Evolutionary conservation across 352 stramenopile genomes (phyloP).

Genomic region (Elongisporangium anandrum): DNA sequence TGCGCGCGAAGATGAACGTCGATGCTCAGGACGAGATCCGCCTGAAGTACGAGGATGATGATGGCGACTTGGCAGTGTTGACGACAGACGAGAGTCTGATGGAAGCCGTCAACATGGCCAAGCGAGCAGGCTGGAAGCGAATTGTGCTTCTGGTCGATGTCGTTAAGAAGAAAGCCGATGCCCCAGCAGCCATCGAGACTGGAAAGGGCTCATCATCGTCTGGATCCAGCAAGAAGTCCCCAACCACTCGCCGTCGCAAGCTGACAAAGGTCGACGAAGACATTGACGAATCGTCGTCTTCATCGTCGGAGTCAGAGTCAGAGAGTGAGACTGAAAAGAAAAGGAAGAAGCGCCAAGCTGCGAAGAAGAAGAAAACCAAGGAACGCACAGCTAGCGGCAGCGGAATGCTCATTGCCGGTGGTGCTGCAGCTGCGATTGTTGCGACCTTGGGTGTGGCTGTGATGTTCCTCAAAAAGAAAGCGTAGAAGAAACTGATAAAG

Average conservation of each 20-base stretch:
- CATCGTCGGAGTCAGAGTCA: constrained; percentile 19
- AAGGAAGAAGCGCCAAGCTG: constrained; percentile 37
- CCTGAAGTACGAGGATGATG: constrained; percentile 87
- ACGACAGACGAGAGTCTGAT: constrained; percentile 83
- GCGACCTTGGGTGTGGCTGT: constrained; percentile 44
- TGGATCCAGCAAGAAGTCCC: constrained; percentile 7
- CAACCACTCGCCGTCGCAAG: constrained; percentile 32
- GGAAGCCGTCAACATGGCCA: constrained; percentile 84
- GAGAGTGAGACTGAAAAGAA: constrained; percentile 37
- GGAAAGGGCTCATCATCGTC: not conserved
- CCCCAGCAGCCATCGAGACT: constrained; percentile 4
- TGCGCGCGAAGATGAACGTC: constrained; percentile 79
- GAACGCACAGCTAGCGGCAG: constrained; percentile 1
- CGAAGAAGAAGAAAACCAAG: constrained; percentile 16
- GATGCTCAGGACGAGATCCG: constrained; percentile 52
- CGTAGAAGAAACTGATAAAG: not conserved
- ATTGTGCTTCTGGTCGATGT: constrained; percentile 82
- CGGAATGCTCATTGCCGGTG: constrained; percentile 24
- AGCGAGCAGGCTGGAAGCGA: constrained; percentile 79
- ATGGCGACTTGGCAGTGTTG: constrained; percentile 80
- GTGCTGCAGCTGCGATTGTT: constrained; percentile 34
- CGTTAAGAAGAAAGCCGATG: constrained; percentile 30
- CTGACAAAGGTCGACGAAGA: constrained; percentile 83
- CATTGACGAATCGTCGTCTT: constrained; percentile 26
- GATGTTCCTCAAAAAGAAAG: constrained; percentile 30